Conservation (phyloP, 306 rosid genomes). For the Glycyrrhiza uralensis region DNA sequence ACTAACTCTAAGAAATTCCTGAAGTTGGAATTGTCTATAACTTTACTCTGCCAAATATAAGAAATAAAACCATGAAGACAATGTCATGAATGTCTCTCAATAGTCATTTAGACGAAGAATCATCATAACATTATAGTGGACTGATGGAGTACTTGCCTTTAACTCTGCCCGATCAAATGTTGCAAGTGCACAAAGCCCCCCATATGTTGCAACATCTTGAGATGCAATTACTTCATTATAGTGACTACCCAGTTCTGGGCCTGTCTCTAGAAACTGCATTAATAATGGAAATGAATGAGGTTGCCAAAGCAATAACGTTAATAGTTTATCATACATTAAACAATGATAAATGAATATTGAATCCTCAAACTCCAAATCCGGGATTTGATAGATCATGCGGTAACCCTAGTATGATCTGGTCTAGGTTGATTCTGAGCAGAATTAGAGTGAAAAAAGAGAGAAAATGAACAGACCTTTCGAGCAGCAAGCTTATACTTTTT, state of each 20-base stretch:
- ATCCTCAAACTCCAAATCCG: neutral
- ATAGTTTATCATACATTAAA: constrained; percentile 3
- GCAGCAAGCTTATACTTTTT: constrained; percentile 99
- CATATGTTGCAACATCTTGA: constrained; percentile 97
- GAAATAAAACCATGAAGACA: constrained; percentile 25
- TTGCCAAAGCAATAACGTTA: constrained; percentile 1
- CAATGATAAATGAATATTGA: constrained; percentile 10
- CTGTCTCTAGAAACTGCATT: constrained; percentile 85
- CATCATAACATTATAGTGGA: constrained; percentile 10
- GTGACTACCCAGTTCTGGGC: constrained; percentile 71
- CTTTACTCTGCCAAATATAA: constrained; percentile 74
- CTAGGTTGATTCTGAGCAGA: neutral
- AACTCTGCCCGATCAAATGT: constrained; percentile 88
- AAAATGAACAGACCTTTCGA: constrained; percentile 69
- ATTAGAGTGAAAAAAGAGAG: neutral
- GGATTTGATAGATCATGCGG: neutral
- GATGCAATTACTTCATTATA: constrained; percentile 93
- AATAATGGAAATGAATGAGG: constrained; percentile 15
- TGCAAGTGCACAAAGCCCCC: constrained; percentile 99
- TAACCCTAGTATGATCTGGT: neutral
- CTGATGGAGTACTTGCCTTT: constrained; percentile 61
- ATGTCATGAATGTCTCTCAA: neutral
- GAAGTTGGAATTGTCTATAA: constrained; percentile 80
- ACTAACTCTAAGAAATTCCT: constrained; percentile 93
- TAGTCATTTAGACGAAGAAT: constrained; percentile 1